These are phyloP conservation scores for Sporisorium iseilematis-ciliati DNA, from an alignment of 1,284 basidiomycete genomes.

Conservation along the genomic window DNA sequence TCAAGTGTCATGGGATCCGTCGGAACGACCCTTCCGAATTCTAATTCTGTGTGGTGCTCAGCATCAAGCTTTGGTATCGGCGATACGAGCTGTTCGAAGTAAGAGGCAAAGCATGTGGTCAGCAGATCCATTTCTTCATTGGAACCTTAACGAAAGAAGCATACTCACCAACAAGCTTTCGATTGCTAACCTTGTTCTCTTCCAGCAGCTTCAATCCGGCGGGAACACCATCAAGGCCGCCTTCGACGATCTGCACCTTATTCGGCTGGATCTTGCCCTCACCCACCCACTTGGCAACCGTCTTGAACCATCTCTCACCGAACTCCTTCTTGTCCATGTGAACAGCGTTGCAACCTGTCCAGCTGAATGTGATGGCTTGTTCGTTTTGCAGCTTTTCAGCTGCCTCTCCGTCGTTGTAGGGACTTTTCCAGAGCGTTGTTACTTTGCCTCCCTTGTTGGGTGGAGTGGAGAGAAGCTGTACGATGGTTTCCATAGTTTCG, in stretches of 20 bases:
- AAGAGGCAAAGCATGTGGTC: not conserved
- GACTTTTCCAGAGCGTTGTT: conserved; percentile 13
- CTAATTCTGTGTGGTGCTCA: not conserved
- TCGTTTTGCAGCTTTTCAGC: conserved; percentile 18
- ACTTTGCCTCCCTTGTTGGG: conserved; percentile 27
- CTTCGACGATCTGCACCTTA: conserved; percentile 49
- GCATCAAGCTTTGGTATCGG: conserved; percentile 21
- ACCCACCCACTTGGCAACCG: conserved; percentile 52
- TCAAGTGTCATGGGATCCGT: not conserved
- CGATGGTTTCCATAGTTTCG: conserved; percentile 45
- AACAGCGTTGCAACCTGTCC: conserved; percentile 19
- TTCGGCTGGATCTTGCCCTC: conserved; percentile 60
- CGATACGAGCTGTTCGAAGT: conserved; percentile 26
- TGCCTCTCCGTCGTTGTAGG: conserved; percentile 17
- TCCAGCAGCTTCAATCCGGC: conserved; percentile 55
- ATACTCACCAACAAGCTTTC: conserved; percentile 69
- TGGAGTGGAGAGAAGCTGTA: conserved; percentile 41
- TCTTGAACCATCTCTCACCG: conserved; percentile 56
- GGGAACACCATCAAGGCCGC: conserved; percentile 51
- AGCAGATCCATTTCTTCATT: not conserved
- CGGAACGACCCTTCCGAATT: not conserved
- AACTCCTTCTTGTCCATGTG: conserved; percentile 45
- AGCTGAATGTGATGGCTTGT: conserved; percentile 12
- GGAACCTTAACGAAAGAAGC: not conserved
- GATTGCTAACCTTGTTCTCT: conserved; percentile 60